Evolutionary conservation across 495 filamentous ascomycete species (phyloP), one percentile per base, ranked within the genome.

Genomic region (Trichocladium uniseriatum): DNA sequence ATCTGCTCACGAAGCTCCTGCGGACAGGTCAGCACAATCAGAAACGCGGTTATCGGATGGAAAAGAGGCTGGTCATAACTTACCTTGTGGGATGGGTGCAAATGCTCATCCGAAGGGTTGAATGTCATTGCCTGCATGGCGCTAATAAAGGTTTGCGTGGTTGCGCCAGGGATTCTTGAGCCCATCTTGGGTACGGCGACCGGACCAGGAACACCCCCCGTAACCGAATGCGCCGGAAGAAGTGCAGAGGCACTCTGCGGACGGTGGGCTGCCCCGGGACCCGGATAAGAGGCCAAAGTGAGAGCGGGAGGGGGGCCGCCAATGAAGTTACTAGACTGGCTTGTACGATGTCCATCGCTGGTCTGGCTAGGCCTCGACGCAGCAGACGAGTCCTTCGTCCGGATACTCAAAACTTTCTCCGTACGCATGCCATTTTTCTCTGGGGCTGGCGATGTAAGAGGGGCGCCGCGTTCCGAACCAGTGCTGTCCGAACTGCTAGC

Each of bases 1-100:
- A 28, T 42, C 35, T 50, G 28, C 1, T 46, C 48, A 32, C 47
- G 52, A 13, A 45, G 41, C 21, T 15, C 28, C 52, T 55, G 38
- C 19, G 14, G 11, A 6, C 15, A 28, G 16, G 28, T 54, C 28
- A 49, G 51, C 45, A 34, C 15, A 15, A 1, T 2, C 16, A 3
- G 3, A 38, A 28, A 2, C 3, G 11, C 19, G 8, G 15, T 2
- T 11, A 47, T 18, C 2, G 7, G 14, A n/a, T 0, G 32, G 9
- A 21, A 16, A 2, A 13, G 49, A 36, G 13, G 24, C n/a, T n/a
- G n/a, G n/a, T n/a, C 14, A 28, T 4, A n/a, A 45, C 22, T 38
- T 21, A 46, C 49, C 37, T 52, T 34, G 31, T 40, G 37, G 10
- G 29, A 13, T 0, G 49, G 49, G 37, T 36, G 49, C 11, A 46